Conservation (phyloP, 2,329 filamentous ascomycete species). For the Pyrenochaeta sp. region DNA sequence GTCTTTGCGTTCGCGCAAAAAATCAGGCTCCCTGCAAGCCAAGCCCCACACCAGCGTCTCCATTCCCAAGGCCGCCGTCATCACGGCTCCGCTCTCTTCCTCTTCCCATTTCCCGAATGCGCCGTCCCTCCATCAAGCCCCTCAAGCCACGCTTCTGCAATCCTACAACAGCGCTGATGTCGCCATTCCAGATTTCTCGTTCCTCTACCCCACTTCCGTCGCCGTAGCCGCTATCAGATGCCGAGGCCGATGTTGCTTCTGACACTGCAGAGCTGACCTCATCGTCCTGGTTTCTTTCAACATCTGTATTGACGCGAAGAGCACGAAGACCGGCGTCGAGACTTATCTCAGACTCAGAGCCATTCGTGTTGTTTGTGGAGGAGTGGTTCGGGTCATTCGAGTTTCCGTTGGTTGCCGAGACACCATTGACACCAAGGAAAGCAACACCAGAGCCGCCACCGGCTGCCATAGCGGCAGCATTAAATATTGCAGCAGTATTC, state of each 20-base stretch:
- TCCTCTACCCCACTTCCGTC: slow-evolving; percentile 47
- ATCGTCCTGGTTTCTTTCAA: slow-evolving; percentile 44
- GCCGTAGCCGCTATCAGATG: slow-evolving; percentile 43
- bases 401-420: slow-evolving; percentile 33
- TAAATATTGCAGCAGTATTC: slow-evolving; percentile 96
- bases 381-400: slow-evolving; percentile 26
- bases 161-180: slow-evolving; percentile 89
- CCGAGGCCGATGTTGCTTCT: slow-evolving; percentile 38
- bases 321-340: slow-evolving; percentile 46
- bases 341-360: slow-evolving; percentile 30
- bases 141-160: slow-evolving; percentile 91
- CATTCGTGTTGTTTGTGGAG: slow-evolving; percentile 11
- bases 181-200: slow-evolving; percentile 77
- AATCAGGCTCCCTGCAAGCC: slow-evolving; percentile 31
- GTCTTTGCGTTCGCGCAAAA: too few relatives aligned
- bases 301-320: slow-evolving; percentile 60
- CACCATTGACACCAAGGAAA: slow-evolving; percentile 54
- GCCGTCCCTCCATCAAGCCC: slow-evolving; percentile 91
- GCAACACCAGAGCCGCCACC: slow-evolving; percentile 87
- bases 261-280: slow-evolving; percentile 45
- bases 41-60: slow-evolving; percentile 37
- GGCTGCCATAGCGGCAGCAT: slow-evolving; percentile 96
- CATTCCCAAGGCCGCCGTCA: slow-evolving; percentile 28
- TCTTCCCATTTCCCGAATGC: slow-evolving; percentile 76
- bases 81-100: slow-evolving; percentile 41